Percentiles rank a stretch among this genome's conserved stretches.
These are phyloP conservation scores for Clarireedia monteithiana DNA, from an alignment of 2,329 filamentous ascomycete species.

Conservation along the genomic window DNA sequence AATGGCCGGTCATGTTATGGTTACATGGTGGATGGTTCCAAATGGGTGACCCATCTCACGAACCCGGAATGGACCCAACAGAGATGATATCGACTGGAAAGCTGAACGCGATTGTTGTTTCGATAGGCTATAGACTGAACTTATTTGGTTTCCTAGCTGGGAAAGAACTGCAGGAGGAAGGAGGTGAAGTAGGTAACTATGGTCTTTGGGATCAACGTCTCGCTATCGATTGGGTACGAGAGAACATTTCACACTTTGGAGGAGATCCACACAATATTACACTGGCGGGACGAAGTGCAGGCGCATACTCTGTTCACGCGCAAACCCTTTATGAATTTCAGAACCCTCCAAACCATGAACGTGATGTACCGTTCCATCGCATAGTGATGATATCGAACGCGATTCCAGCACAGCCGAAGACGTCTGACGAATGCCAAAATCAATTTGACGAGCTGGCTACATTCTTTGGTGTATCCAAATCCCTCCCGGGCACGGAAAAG, in stretches of 20 bases:
- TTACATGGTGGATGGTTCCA: slow-evolving; percentile 43
- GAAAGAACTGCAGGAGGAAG: slow-evolving; percentile 28
- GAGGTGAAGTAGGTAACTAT: slow-evolving; percentile 23
- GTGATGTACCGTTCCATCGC: slow-evolving; percentile 27
- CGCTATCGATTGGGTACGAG: slow-evolving; percentile 49
- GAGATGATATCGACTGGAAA: slow-evolving; percentile 31
- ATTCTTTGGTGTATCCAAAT: slow-evolving; percentile 27
- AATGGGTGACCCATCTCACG: slow-evolving; percentile 37
- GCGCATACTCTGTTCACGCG: slow-evolving; percentile 41
- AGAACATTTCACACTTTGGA: slow-evolving; percentile 50
- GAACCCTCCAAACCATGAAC: slow-evolving; percentile 13
- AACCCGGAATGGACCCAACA: slow-evolving; percentile 35
- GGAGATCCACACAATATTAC: slow-evolving; percentile 47
- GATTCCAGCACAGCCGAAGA: slow-evolving; percentile 37
- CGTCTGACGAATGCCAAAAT: slow-evolving; percentile 29
- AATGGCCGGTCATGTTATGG: slow-evolving; percentile 26
- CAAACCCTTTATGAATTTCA: slow-evolving; percentile 15
- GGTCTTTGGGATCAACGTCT: slow-evolving; percentile 54
- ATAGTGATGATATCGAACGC: slow-evolving; percentile 39
- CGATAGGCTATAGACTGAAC: slow-evolving; percentile 20
- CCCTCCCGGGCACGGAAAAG: slow-evolving; percentile 25
- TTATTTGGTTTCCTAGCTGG: slow-evolving; percentile 31
- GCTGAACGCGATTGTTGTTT: slow-evolving; percentile 7
- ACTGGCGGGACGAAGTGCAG: slow-evolving; percentile 46
- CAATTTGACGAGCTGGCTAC: slow-evolving; percentile 38